These are phyloP conservation scores for Nemania abortiva DNA, from an alignment of 2,329 filamentous ascomycete species.

Conservation along the genomic window DNA sequence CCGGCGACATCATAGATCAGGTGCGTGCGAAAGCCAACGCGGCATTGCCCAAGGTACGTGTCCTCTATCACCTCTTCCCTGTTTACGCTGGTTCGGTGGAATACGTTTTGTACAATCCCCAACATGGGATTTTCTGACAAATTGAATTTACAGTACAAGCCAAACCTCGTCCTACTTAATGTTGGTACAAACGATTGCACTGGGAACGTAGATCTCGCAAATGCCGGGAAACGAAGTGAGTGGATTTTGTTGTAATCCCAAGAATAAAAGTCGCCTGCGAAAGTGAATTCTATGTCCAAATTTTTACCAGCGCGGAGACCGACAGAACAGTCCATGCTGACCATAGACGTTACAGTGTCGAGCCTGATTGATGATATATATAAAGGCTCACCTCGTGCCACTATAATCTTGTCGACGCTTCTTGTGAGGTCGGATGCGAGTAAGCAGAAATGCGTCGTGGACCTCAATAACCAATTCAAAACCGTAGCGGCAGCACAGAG, in stretches of 20 bases:
- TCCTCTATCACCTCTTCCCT: neutral
- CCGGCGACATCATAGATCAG: constrained; percentile 52
- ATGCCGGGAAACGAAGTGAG: constrained; percentile 46
- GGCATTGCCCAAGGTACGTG: constrained; percentile 42
- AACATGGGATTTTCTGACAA: constrained; percentile 6
- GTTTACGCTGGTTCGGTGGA: neutral
- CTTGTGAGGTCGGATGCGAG: constrained; percentile 46
- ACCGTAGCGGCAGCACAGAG: constrained; percentile 43
- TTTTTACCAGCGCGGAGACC: neutral
- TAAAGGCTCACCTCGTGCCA: constrained; percentile 48
- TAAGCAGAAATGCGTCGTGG: constrained; percentile 43
- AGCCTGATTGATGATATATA: constrained; percentile 51
- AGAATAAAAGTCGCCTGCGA: too few species aligned
- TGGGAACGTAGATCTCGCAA: constrained; percentile 48
- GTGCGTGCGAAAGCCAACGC: constrained; percentile 50
- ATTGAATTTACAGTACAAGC: constrained; percentile 41
- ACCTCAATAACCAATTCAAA: constrained; percentile 49
- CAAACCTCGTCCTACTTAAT: constrained; percentile 56
- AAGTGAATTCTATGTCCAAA: neutral
- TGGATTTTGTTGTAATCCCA: neutral
- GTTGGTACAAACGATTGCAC: constrained; percentile 57
- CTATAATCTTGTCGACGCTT: constrained; percentile 53
- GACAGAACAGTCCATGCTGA: neutral
- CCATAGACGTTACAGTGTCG: constrained; percentile 36
- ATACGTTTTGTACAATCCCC: neutral